Evolutionary conservation across 108 stramenopile species (phyloP).

Genomic region (Cyclostephanos invisitatus): DNA sequence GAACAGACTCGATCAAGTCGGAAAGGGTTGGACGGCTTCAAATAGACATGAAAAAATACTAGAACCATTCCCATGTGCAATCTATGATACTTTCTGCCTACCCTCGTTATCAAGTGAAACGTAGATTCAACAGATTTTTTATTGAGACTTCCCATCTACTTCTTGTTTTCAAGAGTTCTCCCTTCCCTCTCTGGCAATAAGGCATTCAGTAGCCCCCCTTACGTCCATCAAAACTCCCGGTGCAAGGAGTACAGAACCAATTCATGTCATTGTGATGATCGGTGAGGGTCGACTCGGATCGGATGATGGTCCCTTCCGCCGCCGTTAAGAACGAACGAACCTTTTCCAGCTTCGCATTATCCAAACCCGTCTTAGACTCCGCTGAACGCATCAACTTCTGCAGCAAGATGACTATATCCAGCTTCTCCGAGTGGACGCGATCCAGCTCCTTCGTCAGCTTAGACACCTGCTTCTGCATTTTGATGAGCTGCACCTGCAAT

Average conservation of each 20-base stretch:
- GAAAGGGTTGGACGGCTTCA: not conserved
- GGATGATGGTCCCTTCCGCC: not conserved
- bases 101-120: not conserved
- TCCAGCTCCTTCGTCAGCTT: not conserved
- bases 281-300: not conserved
- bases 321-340: not conserved
- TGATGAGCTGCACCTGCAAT: not conserved
- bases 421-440: not conserved
- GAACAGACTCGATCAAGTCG: not conserved
- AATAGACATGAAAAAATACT: conserved; percentile 3
- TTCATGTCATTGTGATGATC: not conserved
- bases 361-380: not conserved
- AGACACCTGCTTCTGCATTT: conserved; percentile 1
- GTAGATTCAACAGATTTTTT: not conserved
- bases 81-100: not conserved
- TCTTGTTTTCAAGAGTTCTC: not conserved
- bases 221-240: not conserved
- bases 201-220: not conserved
- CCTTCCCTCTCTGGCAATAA: not conserved
- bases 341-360: not conserved
- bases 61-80: not conserved
- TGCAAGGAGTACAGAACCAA: not conserved
- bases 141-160: not conserved
- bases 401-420: not conserved
- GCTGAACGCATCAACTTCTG: not conserved